Evolutionary conservation across 2,329 filamentous ascomycete species (phyloP).

Genomic region (Rutstroemia sp.): DNA sequence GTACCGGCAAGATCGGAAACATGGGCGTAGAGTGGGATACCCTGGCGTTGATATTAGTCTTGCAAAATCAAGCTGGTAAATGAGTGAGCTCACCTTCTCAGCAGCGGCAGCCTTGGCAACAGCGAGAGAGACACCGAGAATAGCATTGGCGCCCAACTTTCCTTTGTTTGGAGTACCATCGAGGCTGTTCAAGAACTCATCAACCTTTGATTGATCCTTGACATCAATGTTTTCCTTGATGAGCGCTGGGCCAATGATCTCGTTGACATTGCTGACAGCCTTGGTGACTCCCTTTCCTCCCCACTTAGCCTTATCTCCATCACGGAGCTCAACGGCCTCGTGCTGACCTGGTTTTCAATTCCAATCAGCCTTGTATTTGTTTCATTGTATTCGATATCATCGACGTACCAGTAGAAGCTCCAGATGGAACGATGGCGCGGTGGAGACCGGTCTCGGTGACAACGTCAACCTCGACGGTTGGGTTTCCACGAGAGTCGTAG

Average conservation of each 20-base stretch:
- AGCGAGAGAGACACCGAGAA: conserved; percentile 77
- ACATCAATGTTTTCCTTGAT: conserved; percentile 79
- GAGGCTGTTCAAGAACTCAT: conserved; percentile 78
- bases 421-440: conserved; percentile 94
- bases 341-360: conserved; percentile 58
- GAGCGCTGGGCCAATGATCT: conserved; percentile 68
- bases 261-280: conserved; percentile 82
- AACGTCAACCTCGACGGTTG: conserved; percentile 96
- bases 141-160: conserved; percentile 82
- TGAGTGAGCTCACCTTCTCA: conserved; percentile 55
- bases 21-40: conserved; percentile 79
- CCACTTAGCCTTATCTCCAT: conserved; percentile 84
- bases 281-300: conserved; percentile 80
- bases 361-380: conserved; percentile 17
- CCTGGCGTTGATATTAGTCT: conserved; percentile 34
- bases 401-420: conserved; percentile 81
- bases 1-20: conserved; percentile 81
- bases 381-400: conserved; percentile 10
- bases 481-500: conserved; percentile 98
- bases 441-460: conserved; percentile 94
- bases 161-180: conserved; percentile 83
- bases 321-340: conserved; percentile 85
- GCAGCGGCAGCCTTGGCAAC: conserved; percentile 84
- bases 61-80: background rate
- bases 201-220: conserved; percentile 78